These are phyloP conservation scores for Suillus discolor DNA, from an alignment of 768 basidiomycete species.

Conservation along the genomic window DNA sequence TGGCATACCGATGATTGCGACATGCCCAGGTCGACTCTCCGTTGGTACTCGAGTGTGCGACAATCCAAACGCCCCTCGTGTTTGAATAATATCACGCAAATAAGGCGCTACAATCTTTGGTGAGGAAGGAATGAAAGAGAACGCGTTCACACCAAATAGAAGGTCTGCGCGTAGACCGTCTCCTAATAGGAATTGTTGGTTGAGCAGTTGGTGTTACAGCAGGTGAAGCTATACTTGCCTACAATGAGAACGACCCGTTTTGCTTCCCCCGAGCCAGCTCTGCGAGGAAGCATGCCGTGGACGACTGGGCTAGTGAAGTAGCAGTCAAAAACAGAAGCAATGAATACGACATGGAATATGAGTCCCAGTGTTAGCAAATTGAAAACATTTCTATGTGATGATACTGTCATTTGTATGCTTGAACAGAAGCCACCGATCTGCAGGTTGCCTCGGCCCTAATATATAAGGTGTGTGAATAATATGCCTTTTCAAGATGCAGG, in stretches of 20 bases:
- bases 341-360: slow-evolving; percentile 73
- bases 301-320: slow-evolving; percentile 87
- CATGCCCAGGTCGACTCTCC: slow-evolving; percentile 86
- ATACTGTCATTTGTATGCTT: slow-evolving; percentile 16
- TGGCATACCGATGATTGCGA: slow-evolving; percentile 75
- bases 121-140: slow-evolving; percentile 48
- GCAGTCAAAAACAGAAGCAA: slow-evolving; percentile 79
- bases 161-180: slow-evolving; percentile 87
- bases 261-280: slow-evolving; percentile 49
- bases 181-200: slow-evolving; percentile 43
- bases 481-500: background rate
- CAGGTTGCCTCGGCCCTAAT: background rate
- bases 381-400: slow-evolving; percentile 23
- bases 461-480: background rate
- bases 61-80: slow-evolving; percentile 77
- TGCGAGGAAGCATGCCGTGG: slow-evolving; percentile 68
- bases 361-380: slow-evolving; percentile 66
- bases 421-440: background rate
- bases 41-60: slow-evolving; percentile 89
- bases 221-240: slow-evolving; percentile 43
- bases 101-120: slow-evolving; percentile 73
- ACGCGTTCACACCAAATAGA: slow-evolving; percentile 65
- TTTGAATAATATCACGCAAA: slow-evolving; percentile 65
- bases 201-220: background rate
- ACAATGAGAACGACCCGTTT: slow-evolving; percentile 81